phyloP scores from a whole-genome alignment of 768 basidiomycete genomes.

The Clavulina sp. region DNA sequence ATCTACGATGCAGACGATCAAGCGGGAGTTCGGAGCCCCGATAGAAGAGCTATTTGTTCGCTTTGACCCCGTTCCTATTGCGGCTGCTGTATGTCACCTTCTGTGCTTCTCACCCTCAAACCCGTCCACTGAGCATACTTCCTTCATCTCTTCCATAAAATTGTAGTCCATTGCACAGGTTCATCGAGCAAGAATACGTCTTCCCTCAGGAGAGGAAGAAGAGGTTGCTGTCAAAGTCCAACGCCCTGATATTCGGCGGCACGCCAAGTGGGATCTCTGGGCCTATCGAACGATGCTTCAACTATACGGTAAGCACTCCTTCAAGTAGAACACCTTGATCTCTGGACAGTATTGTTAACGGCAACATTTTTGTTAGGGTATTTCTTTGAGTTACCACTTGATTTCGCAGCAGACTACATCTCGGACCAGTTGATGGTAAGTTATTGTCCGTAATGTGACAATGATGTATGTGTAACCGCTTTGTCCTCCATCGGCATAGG shows the following conservation, averaged over 20 bases:
- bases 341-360: no score
- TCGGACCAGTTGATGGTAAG: background rate
- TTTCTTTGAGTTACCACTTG: background rate
- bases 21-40: background rate
- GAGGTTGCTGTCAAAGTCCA: constrained; percentile 1
- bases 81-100: background rate
- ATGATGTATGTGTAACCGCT: background rate
- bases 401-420: background rate
- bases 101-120: constrained; percentile 2
- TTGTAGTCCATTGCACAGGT: background rate
- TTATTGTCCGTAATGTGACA: background rate
- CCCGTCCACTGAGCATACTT: no score
- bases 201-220: background rate
- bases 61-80: background rate
- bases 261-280: background rate
- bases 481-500: background rate
- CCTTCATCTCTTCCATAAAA: no score
- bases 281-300: background rate
- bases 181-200: background rate
- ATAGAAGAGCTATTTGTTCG: background rate
- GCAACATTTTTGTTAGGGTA: background rate
- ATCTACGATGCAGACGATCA: background rate
- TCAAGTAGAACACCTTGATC: no score
- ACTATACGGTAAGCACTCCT: background rate
- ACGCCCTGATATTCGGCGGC: background rate